phyloP scores from a whole-genome alignment of 352 stramenopile species.

The Phytopythium vexans region DNA sequence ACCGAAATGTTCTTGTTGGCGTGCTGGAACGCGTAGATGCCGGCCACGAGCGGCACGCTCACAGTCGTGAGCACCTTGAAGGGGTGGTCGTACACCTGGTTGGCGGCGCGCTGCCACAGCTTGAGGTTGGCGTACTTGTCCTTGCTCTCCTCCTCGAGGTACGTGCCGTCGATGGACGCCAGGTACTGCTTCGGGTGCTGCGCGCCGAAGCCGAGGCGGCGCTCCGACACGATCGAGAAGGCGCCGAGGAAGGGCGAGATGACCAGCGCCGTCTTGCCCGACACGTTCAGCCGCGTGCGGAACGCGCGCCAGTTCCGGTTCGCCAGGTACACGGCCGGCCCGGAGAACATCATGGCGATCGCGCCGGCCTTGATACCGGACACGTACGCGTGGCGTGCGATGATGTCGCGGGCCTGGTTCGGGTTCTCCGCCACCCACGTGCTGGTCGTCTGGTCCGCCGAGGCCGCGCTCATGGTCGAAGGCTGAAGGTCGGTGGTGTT shows the following conservation, averaged over 20 bases:
- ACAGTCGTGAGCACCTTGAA: conserved; percentile 43
- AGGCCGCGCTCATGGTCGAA: not conserved
- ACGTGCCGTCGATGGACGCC: conserved; percentile 33
- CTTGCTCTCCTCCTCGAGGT: conserved; percentile 26
- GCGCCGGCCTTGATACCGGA: conserved; percentile 40
- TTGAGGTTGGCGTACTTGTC: conserved; percentile 25
- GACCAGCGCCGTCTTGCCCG: conserved; percentile 61
- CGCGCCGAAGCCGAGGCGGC: conserved; percentile 37
- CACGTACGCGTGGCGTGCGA: conserved; percentile 29
- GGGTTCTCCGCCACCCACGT: conserved; percentile 6
- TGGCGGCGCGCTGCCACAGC: conserved; percentile 44
- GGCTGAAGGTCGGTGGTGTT: not conserved
- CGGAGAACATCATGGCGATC: conserved; percentile 18
- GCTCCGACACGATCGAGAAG: conserved; percentile 55
- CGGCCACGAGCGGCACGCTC: conserved; percentile 50
- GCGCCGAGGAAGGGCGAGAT: conserved; percentile 39
- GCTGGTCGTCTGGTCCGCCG: conserved; percentile 1
- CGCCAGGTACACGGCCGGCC: conserved; percentile 25
- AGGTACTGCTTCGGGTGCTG: conserved; percentile 65
- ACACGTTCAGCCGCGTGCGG: conserved; percentile 51
- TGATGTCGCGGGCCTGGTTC: conserved; percentile 19
- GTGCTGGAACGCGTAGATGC: conserved; percentile 54
- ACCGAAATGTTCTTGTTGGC: conserved; percentile 50
- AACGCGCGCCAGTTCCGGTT: conserved; percentile 54
- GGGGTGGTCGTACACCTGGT: conserved; percentile 67